Percentiles rank a stretch among this genome's conserved stretches.
These are phyloP conservation scores for Sporothrix phasma DNA, from an alignment of 2,329 filamentous ascomycete species.

Conservation along the genomic window DNA sequence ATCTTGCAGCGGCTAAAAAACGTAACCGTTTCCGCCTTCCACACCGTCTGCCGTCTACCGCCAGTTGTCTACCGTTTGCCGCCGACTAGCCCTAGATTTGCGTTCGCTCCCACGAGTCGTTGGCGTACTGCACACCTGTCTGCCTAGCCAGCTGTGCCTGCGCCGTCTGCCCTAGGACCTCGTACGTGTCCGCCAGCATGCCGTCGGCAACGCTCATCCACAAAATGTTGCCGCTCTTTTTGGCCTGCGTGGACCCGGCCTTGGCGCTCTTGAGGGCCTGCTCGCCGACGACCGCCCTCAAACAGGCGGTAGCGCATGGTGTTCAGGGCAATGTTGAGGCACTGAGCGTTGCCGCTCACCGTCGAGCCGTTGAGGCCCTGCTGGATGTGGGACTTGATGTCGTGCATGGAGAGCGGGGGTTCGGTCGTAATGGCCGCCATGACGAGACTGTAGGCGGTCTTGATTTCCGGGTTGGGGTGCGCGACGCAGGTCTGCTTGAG, in stretches of 20 bases:
- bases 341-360: conserved; percentile 62
- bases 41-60: too few relatives aligned
- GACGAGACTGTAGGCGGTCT: conserved; percentile 67
- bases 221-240: conserved; percentile 58
- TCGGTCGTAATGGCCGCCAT: conserved; percentile 55
- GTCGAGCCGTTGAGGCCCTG: conserved; percentile 61
- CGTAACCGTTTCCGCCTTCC: too few relatives aligned
- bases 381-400: conserved; percentile 70
- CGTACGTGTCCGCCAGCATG: conserved; percentile 65
- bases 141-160: conserved; percentile 34
- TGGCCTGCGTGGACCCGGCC: conserved; percentile 58
- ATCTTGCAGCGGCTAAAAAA: neutral
- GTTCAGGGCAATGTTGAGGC: conserved; percentile 72
- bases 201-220: conserved; percentile 76
- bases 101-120: conserved; percentile 31
- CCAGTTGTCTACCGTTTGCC: neutral
- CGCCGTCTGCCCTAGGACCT: conserved; percentile 49
- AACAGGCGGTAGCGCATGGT: conserved; percentile 81
- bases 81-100: conserved; percentile 6
- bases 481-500: conserved; percentile 57
- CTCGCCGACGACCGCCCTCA: conserved; percentile 67
- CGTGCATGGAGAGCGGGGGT: conserved; percentile 57
- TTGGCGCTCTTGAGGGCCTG: conserved; percentile 68
- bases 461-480: conserved; percentile 65
- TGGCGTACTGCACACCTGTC: conserved; percentile 34